Evolutionary conservation across 768 basidiomycete genomes (phyloP).

Genomic region (Tylopilus cervinicoccineus): DNA sequence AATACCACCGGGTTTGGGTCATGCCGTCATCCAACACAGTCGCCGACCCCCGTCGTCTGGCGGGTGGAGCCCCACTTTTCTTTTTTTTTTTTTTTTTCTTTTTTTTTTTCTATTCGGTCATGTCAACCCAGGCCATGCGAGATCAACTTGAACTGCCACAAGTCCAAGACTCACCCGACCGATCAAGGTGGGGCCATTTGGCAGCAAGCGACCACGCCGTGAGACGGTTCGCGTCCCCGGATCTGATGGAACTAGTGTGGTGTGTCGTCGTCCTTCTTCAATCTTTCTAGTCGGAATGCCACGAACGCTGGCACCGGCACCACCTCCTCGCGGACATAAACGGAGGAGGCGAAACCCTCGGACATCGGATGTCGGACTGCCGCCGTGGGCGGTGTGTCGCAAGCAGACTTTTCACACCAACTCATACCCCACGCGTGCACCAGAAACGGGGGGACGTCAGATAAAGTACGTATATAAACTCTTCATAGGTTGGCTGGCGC

Average conservation of each 20-base stretch:
- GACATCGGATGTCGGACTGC: not conserved
- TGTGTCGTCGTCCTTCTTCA: too few species aligned
- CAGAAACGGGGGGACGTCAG: too few species aligned
- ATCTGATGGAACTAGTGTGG: not conserved
- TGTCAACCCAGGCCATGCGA: conserved; percentile 1
- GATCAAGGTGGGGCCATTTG: not conserved
- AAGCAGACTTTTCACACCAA: too few species aligned
- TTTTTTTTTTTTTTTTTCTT: not conserved
- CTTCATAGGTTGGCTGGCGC: too few species aligned
- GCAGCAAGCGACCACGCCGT: too few species aligned
- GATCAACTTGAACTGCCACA: not conserved
- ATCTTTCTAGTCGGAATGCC: too few species aligned
- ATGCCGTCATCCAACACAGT: conserved; percentile 15
- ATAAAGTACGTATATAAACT: too few species aligned
- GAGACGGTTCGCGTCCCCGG: too few species aligned
- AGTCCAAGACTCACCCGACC: not conserved
- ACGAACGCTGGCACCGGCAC: not conserved
- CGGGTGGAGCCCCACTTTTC: conserved; percentile 7
- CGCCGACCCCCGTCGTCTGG: not conserved
- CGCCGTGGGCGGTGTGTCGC: not conserved
- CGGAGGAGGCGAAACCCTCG: not conserved
- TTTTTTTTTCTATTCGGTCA: not conserved
- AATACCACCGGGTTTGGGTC: conserved; percentile 10
- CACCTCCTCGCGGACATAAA: not conserved
- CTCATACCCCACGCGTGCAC: too few species aligned